Conservation (phyloP, 345 rosid species). For the Zanthoxylum bungeanum region DNA sequence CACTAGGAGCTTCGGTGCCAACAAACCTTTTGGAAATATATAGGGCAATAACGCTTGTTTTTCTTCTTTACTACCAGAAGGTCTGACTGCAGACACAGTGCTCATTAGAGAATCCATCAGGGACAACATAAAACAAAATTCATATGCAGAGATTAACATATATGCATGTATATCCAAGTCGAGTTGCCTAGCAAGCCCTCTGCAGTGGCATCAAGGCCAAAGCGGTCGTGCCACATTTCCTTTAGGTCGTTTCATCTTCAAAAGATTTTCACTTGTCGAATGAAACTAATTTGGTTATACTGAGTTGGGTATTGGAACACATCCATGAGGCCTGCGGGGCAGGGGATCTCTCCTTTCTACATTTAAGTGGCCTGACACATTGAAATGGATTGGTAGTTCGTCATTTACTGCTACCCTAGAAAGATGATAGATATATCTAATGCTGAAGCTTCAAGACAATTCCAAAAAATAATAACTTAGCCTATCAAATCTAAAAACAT, state of each 20-base stretch:
- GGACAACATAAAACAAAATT: neutral
- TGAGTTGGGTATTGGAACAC: neutral
- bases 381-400: neutral
- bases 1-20: conserved; percentile 10
- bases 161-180: neutral
- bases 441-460: neutral
- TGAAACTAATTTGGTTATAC: neutral
- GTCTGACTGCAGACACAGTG: conserved; percentile 68
- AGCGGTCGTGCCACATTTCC: neutral
- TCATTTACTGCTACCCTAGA: neutral
- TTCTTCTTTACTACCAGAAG: conserved; percentile 79
- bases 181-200: neutral
- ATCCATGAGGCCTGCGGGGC: neutral
- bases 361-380: neutral
- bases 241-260: neutral
- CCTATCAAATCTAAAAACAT: neutral
- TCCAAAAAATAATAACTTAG: neutral
- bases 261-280: neutral
- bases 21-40: conserved; percentile 90
- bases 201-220: neutral
- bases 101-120: neutral
- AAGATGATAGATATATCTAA: neutral
- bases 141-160: neutral
- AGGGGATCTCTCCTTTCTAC: neutral
- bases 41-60: conserved; percentile 80